Base-by-base conservation (phyloP, 805 yeast genomes). In the Metschnikowia lunata region DNA sequence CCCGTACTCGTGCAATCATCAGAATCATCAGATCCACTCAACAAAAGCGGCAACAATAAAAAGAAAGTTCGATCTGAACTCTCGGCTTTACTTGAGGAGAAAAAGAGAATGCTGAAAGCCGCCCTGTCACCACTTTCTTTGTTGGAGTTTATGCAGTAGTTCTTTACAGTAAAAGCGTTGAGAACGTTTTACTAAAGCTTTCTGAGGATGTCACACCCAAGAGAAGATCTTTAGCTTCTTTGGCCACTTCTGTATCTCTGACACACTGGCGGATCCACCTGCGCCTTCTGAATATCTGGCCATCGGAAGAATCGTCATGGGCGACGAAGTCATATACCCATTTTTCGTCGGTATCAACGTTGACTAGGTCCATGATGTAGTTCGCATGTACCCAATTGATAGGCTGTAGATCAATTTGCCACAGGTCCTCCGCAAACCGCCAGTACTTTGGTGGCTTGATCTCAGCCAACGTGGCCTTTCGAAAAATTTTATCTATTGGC, bases 271-370 rank as follows among this genome's bases (percentile, higher is more conserved):
- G 63, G 2, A 77, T 64, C 90, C 90, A 84, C 60, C 88, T 71
- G 56, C 91, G 70, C 57, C 91, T 70, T 52, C 90, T 69, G 56
- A 59, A 64, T 6, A 63, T 42, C 49, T 82, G 69, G 51, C 78
- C 48, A 28, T 43, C 52, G 9, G 44, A 37, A 13, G 51, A 26
- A 18, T 39, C 51, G 43, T 55, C 60, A 15, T 44, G 54, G 11
- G 35, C 49, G 12, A 42, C 46, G 32, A 62, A 58, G 60, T 88
- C 96, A 60, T 88, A 88, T 14, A 86, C 91, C 96, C 96, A 88
- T 61, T 88, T 88, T 34, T 84, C 85, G 44, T 81, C 89, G 27
- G 76, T 68, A 63, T 88, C 95, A 15, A 85, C 70, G 15, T 70
- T 72, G 12, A 83, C 79, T 36, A 78, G 62, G 45, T 77, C 83